These are phyloP conservation scores for Dictyostelium intermedium DNA, from an alignment of 78 protist genomes.

Conservation along the genomic window DNA sequence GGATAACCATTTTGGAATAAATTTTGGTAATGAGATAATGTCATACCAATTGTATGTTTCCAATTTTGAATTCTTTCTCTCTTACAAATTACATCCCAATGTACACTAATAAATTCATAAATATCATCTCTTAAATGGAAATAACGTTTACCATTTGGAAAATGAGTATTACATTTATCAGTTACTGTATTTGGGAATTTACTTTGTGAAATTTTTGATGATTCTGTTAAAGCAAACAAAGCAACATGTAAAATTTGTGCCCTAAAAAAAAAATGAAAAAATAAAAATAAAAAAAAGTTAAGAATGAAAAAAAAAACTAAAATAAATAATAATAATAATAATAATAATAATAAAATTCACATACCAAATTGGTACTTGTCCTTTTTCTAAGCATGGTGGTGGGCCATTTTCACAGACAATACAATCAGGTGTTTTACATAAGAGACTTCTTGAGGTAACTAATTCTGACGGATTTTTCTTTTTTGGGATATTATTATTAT, in stretches of 20 bases:
- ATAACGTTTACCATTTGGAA: conserved; percentile 69
- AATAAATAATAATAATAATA: background rate
- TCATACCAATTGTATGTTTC: conserved; percentile 80
- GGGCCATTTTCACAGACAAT: conserved; percentile 64
- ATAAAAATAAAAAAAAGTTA: background rate
- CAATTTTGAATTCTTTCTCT: conserved; percentile 68
- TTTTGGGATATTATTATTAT: background rate
- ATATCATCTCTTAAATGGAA: conserved; percentile 74
- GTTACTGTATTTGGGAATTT: background rate
- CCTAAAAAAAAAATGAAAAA: conserved; percentile 1
- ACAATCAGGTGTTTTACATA: conserved; percentile 60
- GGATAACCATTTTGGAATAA: conserved; percentile 62
- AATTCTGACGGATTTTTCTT: background rate
- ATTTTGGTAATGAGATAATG: conserved; percentile 39
- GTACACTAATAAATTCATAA: conserved; percentile 63
- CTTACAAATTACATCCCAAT: conserved; percentile 75
- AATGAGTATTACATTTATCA: background rate
- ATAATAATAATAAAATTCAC: background rate
- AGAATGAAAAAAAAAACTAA: no score
- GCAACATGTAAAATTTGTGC: conserved; percentile 71
- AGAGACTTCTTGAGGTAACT: background rate
- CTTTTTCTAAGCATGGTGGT: conserved; percentile 50
- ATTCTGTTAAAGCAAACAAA: conserved; percentile 51
- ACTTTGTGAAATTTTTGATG: background rate
- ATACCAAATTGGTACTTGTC: conserved; percentile 67